Percentiles rank a stretch among this genome's conserved stretches.
phyloP scores from a whole-genome alignment of 352 stramenopile species.

The Globisporangium nodosum region DNA sequence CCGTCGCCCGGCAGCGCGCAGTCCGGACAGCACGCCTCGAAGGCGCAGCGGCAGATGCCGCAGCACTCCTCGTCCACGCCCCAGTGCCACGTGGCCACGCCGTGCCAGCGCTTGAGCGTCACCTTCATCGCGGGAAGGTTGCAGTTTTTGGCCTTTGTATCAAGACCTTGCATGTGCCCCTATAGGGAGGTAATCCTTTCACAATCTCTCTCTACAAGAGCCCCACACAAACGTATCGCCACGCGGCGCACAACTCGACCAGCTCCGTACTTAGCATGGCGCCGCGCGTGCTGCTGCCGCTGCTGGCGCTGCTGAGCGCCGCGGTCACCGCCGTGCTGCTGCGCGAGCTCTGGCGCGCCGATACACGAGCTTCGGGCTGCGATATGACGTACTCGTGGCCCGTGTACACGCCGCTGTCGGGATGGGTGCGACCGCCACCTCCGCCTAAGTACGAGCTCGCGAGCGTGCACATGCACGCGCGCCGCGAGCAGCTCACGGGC shows the following conservation, averaged over 20 bases:
- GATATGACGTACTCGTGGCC: conserved; percentile 87
- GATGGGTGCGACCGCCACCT: conserved; percentile 18
- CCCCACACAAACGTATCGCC: not conserved
- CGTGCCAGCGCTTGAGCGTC: conserved; percentile 83
- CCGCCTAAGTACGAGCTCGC: conserved; percentile 69
- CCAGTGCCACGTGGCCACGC: conserved; percentile 89
- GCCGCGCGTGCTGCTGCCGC: conserved; percentile 31
- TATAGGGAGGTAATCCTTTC: not conserved
- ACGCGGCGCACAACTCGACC: not conserved
- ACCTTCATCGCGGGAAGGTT: conserved; percentile 49
- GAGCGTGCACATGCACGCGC: conserved; percentile 62
- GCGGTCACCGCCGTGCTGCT: conserved; percentile 29
- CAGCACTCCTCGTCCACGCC: conserved; percentile 90
- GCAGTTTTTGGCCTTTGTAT: not conserved
- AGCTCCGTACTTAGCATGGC: not conserved
- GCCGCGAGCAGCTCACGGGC: conserved; percentile 37
- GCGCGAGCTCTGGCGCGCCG: conserved; percentile 31
- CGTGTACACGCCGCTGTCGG: conserved; percentile 55
- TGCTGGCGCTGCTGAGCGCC: conserved; percentile 41
- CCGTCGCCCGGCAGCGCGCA: conserved; percentile 72
- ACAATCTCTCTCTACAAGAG: not conserved
- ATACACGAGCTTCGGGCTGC: conserved; percentile 35
- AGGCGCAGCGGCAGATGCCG: conserved; percentile 82
- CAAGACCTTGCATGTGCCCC: not conserved
- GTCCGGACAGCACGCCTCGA: conserved; percentile 79